Evolutionary conservation across 2,329 filamentous ascomycete genomes (phyloP), one percentile per base, ranked within the genome.

Genomic region (Aspergillus fructus): DNA sequence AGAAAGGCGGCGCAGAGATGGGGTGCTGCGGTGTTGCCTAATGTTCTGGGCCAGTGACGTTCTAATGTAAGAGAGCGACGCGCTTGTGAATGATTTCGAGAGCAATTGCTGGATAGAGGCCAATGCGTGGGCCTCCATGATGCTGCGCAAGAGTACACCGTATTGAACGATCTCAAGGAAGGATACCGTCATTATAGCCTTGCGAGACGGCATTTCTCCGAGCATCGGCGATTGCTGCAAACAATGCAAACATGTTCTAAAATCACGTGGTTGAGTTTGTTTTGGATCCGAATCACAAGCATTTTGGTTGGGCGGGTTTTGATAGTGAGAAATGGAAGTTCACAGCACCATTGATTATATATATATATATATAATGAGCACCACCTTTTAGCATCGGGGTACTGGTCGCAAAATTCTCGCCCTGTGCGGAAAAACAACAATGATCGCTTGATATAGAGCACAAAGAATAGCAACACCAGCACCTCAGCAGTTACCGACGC

Each of bases 401-500:
- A n/a, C 8, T 21, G 17, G 39, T 15, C 12, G 7, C 19, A 5
- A 4, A 12, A 9, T 15, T 17, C 37, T 12, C 24, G 15, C 6
- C 9, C 12, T 6, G 27, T 23, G 40, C 49, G 15, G 30, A 45
- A 45, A 17, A n/a, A 48, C 13, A 37, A 33, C 55, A 50, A 50
- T 58, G 55, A 37, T 46, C 24, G 21, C 50, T 30, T 53, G 40
- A 45, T 79, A 33, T 42, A 46, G 13, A 48, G 68, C 83, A 85
- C 67, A 86, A 85, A 68, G 85, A 80, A 21, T 13, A 5, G 7
- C 17, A 87, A 85, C 59, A 82, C 85, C 17, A 79, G 78, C 21
- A 78, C 77, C 23, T 78, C 78, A 7, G 67, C 79, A 49, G 67
- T 76, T 21, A 68, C 79, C 62, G 70, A 70, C 67, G 73, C 73